phyloP scores from a whole-genome alignment of 2,329 filamentous ascomycete species.

The Arthrobotrys musiformis region DNA sequence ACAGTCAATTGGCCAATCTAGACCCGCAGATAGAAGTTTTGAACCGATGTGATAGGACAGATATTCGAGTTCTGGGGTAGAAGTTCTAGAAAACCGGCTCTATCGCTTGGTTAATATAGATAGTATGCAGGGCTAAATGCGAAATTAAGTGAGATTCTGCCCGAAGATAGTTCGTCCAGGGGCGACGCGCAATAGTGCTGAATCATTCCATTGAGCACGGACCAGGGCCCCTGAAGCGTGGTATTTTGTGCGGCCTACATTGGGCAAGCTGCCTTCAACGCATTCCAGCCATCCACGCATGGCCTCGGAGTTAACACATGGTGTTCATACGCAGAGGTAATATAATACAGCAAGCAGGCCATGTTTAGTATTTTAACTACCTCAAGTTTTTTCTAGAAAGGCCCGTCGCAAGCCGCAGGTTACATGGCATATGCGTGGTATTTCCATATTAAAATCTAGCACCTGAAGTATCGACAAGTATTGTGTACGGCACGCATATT shows the following conservation, averaged over 20 bases:
- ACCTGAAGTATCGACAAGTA: too few relatives aligned
- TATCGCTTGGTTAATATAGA: constrained; percentile 10
- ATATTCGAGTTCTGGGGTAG: constrained; percentile 5
- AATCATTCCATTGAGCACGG: neutral
- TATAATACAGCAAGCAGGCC: too few relatives aligned
- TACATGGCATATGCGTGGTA: too few relatives aligned
- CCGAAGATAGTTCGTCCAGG: neutral
- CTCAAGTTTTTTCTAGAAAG: too few relatives aligned
- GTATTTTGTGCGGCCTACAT: neutral
- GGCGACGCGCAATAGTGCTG: constrained; percentile 9
- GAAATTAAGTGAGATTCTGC: neutral
- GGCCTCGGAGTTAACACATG: neutral
- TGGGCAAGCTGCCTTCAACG: neutral
- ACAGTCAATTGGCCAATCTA: neutral
- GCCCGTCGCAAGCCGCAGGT: too few relatives aligned
- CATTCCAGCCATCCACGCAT: neutral
- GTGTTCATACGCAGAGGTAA: neutral
- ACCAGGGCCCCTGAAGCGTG: constrained; percentile 15
- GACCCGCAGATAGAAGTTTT: neutral
- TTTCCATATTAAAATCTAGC: too few relatives aligned
- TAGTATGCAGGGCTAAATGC: constrained; percentile 15
- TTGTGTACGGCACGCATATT: too few relatives aligned
- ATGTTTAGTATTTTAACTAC: too few relatives aligned
- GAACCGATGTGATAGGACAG: constrained; percentile 3
- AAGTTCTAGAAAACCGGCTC: constrained; percentile 8